Conservation (phyloP, 352 stramenopile species). For the Phytopythium delawarense region DNA sequence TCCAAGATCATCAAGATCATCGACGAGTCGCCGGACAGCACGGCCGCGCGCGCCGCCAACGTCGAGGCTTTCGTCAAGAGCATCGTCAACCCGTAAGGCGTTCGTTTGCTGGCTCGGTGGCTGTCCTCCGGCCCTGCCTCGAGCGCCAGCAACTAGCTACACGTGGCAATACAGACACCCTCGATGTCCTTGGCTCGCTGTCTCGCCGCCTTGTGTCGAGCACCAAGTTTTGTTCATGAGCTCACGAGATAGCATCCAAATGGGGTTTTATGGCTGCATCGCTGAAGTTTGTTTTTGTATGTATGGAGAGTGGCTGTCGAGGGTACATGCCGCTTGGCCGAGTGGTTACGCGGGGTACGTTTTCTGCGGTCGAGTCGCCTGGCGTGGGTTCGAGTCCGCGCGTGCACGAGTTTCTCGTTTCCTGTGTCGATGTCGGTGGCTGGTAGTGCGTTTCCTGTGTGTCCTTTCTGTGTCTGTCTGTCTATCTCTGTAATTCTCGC, state of each 20-base stretch:
- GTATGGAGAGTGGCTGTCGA: background rate
- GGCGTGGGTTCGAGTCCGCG: conserved; percentile 61
- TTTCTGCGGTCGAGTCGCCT: background rate
- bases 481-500: conserved; percentile 19
- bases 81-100: conserved; percentile 46
- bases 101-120: background rate
- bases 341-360: conserved; percentile 7
- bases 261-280: background rate
- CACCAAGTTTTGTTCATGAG: too few species aligned
- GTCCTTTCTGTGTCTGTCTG: conserved; percentile 5
- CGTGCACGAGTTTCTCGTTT: conserved; percentile 7
- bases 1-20: conserved; percentile 88
- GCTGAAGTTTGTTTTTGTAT: background rate
- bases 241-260: too few species aligned
- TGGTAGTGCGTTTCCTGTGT: conserved; percentile 6
- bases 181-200: too few species aligned
- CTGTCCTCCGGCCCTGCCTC: too few species aligned
- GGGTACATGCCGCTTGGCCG: conserved; percentile 15
- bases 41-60: conserved; percentile 52
- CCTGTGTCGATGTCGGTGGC: background rate
- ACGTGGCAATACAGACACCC: too few species aligned
- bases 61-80: conserved; percentile 77
- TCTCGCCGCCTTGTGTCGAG: too few species aligned
- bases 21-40: conserved; percentile 53
- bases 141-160: too few species aligned